Percentiles rank a stretch among this genome's conserved stretches.
These are phyloP conservation scores for Theobroma grandiflorum DNA, from an alignment of 441 rosid species.

Conservation along the genomic window DNA sequence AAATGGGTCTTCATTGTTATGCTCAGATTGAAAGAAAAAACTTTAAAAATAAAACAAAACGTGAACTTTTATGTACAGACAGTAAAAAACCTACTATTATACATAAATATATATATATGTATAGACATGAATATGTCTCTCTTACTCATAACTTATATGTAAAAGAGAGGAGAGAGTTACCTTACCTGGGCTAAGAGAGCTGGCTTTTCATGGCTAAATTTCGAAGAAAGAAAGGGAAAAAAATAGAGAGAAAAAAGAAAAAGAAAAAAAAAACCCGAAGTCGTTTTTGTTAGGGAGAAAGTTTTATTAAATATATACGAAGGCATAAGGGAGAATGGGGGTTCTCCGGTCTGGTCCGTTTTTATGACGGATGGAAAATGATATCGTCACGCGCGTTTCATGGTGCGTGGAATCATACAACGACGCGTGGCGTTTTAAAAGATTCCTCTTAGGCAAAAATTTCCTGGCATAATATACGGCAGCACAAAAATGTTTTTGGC, in stretches of 20 bases:
- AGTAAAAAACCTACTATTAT: constrained; percentile 6
- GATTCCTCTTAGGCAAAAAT: neutral
- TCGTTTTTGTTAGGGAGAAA: neutral
- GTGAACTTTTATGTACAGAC: constrained; percentile 30
- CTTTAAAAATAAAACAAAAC: constrained; percentile 42
- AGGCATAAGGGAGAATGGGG: neutral
- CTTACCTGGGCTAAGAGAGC: constrained; percentile 37
- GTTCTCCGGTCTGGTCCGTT: constrained; percentile 18
- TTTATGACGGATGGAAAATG: neutral
- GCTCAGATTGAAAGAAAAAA: constrained; percentile 37
- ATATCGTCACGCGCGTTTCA: constrained; percentile 11
- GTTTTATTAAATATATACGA: neutral
- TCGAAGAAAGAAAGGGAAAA: neutral
- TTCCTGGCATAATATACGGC: too few relatives aligned
- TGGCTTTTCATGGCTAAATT: constrained; percentile 45
- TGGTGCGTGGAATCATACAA: neutral
- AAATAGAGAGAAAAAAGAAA: neutral
- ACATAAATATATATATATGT: constrained; percentile 6
- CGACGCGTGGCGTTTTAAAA: constrained; percentile 16
- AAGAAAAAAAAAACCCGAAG: neutral
- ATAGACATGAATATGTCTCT: neutral
- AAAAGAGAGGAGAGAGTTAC: constrained; percentile 14
- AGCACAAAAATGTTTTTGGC: neutral
- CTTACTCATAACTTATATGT: neutral
- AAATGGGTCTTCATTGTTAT: constrained; percentile 42